Percentiles rank a stretch among this genome's conserved stretches.
These are phyloP conservation scores for Nigrospora sphaerica DNA, from an alignment of 2,329 filamentous ascomycete genomes.

Conservation along the genomic window DNA sequence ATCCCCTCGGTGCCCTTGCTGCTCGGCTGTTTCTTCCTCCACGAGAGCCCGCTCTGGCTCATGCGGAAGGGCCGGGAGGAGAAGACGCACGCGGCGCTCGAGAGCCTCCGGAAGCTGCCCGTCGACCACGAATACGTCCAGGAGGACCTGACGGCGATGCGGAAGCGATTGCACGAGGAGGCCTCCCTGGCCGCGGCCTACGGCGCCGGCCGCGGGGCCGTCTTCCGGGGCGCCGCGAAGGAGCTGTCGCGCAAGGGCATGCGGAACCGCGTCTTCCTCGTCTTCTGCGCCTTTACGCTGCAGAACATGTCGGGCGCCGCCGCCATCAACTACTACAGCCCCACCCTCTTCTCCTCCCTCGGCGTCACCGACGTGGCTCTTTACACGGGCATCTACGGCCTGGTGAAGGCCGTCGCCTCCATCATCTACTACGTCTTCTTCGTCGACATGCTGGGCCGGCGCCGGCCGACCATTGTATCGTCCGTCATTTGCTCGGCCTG, in stretches of 20 bases:
- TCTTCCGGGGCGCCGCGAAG: conserved; percentile 24
- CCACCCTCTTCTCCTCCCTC: conserved; percentile 32
- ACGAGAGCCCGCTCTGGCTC: conserved; percentile 33
- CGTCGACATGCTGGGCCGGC: conserved; percentile 31
- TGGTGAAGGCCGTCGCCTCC: conserved; percentile 33
- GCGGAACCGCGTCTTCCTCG: conserved; percentile 29
- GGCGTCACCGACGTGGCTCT: conserved; percentile 37
- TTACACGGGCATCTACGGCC: conserved; percentile 44
- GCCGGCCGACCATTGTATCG: conserved; percentile 36
- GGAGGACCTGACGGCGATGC: conserved; percentile 41
- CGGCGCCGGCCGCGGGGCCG: conserved; percentile 23
- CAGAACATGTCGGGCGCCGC: conserved; percentile 33
- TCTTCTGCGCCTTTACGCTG: conserved; percentile 29
- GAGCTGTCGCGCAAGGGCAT: conserved; percentile 31
- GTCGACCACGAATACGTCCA: conserved; percentile 32
- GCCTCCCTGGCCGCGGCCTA: conserved; percentile 21
- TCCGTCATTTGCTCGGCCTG: conserved; percentile 39
- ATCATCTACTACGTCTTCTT: conserved; percentile 32
- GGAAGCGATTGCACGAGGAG: conserved; percentile 26
- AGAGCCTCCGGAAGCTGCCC: conserved; percentile 35
- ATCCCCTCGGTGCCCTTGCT: conserved; percentile 36
- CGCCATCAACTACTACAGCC: conserved; percentile 36
- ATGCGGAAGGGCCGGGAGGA: conserved; percentile 32
- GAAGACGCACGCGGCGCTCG: conserved; percentile 30
- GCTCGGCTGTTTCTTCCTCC: conserved; percentile 33